Conservation (phyloP, 257 asterid species). For the Nyctanthes arbortristis region DNA sequence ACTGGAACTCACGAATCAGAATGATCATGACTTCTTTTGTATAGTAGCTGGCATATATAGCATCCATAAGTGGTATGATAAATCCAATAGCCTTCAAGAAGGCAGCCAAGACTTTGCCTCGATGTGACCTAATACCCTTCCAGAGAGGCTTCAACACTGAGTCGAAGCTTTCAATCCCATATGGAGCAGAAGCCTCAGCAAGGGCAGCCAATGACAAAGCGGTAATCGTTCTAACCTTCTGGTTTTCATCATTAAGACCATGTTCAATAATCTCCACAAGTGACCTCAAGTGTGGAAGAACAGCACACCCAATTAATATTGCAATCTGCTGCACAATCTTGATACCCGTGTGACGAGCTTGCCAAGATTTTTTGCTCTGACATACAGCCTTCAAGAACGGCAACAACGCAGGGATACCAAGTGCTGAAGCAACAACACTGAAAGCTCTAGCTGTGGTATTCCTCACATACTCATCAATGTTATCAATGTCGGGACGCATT, state of each 20-base stretch:
- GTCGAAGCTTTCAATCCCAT: slow-evolving; percentile 91
- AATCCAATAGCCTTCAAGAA: slow-evolving; percentile 89
- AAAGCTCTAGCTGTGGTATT: slow-evolving; percentile 96
- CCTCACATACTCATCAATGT: slow-evolving; percentile 89
- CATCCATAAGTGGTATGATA: slow-evolving; percentile 95
- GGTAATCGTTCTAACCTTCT: slow-evolving; percentile 85
- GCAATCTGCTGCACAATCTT: slow-evolving; percentile 97
- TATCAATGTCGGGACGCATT: slow-evolving; percentile 96
- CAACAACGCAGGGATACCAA: slow-evolving; percentile 84
- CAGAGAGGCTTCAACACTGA: slow-evolving; percentile 90
- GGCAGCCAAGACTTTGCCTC: slow-evolving; percentile 96
- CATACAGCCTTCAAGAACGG: slow-evolving; percentile 93
- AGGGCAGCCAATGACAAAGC: slow-evolving; percentile 94
- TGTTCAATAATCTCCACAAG: slow-evolving; percentile 89
- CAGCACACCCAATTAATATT: slow-evolving; percentile 86
- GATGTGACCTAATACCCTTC: slow-evolving; percentile 92
- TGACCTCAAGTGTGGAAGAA: slow-evolving; percentile 88
- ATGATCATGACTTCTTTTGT: slow-evolving; percentile 90
- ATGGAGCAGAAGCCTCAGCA: slow-evolving; percentile 96
- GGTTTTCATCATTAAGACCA: slow-evolving; percentile 91
- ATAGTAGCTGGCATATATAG: slow-evolving; percentile 85
- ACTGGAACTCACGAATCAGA: slow-evolving; percentile 87
- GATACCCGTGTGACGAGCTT: slow-evolving; percentile 98
- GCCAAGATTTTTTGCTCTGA: slow-evolving; percentile 97
- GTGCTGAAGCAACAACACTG: slow-evolving; percentile 94